Evolutionary conservation across 2,329 filamentous ascomycete genomes (phyloP).

Genomic region (Trichoderma sp.): DNA sequence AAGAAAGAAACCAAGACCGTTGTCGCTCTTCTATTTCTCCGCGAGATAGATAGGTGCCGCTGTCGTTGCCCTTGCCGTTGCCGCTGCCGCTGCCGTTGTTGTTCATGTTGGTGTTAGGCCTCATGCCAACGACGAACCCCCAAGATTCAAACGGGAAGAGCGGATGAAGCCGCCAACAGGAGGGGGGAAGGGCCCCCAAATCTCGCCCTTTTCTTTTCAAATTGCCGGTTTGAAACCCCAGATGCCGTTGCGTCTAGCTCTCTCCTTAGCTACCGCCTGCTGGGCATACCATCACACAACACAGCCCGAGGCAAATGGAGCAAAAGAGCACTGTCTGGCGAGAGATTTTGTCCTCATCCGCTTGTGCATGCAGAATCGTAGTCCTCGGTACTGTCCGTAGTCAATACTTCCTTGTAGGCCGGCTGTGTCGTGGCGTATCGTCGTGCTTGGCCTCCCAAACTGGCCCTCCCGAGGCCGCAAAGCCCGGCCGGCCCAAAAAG

Average conservation of each 20-base stretch:
- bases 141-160: constrained; percentile 8
- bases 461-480: constrained; percentile 8
- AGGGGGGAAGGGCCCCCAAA: not conserved
- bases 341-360: not conserved
- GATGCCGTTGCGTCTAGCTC: not conserved
- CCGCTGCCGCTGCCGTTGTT: not conserved
- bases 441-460: constrained; percentile 22
- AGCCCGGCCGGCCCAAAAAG: constrained; percentile 15
- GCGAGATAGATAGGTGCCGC: too few relatives aligned
- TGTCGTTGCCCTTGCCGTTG: too few relatives aligned
- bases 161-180: constrained; percentile 28
- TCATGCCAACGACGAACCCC: constrained; percentile 15
- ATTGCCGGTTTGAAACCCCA: not conserved
- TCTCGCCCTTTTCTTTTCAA: not conserved
- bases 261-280: constrained; percentile 1
- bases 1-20: too few relatives aligned
- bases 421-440: constrained; percentile 21
- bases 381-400: too few relatives aligned
- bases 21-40: too few relatives aligned
- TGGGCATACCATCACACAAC: not conserved
- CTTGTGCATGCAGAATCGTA: too few relatives aligned
- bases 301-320: not conserved
- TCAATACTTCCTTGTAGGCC: not conserved
- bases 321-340: not conserved
- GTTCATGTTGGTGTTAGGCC: constrained; percentile 10